Percentiles rank a stretch among this genome's conserved stretches.
Conservation (phyloP, 805 yeast species). For the Candida xyloterini region DNA sequence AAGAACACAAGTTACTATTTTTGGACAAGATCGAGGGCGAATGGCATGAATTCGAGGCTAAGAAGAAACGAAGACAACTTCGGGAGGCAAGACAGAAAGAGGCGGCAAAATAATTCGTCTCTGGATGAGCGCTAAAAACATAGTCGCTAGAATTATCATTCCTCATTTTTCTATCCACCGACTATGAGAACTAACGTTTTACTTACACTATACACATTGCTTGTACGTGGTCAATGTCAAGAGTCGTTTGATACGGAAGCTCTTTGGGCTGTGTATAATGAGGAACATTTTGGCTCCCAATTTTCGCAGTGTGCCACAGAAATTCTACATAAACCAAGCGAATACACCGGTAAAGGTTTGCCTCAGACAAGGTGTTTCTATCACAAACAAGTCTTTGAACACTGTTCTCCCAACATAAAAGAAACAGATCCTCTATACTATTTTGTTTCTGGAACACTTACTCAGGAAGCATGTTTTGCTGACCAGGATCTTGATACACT, state of each 20-base stretch:
- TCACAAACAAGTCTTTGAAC: slow-evolving; percentile 13
- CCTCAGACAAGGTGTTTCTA: slow-evolving; percentile 9
- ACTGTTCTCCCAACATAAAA: slow-evolving; percentile 11
- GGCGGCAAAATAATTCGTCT: slow-evolving; percentile 7
- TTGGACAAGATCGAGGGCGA: slow-evolving; percentile 67
- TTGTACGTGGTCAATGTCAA: no score
- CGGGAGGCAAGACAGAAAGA: slow-evolving; percentile 26
- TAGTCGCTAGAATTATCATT: not conserved
- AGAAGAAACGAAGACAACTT: slow-evolving; percentile 56
- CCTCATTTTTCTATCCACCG: no score
- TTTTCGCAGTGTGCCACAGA: slow-evolving; percentile 16
- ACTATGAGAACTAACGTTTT: no score
- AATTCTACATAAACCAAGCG: slow-evolving; percentile 1
- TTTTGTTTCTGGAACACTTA: slow-evolving; percentile 10
- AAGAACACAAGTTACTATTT: slow-evolving; percentile 54
- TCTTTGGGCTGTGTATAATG: slow-evolving; percentile 13
- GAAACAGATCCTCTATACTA: slow-evolving; percentile 10
- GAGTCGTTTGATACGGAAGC: not conserved
- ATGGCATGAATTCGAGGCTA: slow-evolving; percentile 97
- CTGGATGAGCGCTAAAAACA: slow-evolving; percentile 3
- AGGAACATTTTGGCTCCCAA: slow-evolving; percentile 13
- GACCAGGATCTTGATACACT: not conserved
- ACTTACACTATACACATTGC: no score
- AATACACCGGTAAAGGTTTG: not conserved
- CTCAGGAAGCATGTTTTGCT: slow-evolving; percentile 14